A percentile compares a stretch with the other conserved stretches of the same genome.
These are phyloP conservation scores for Colletotrichum melonis DNA, from an alignment of 2,329 filamentous ascomycete species.

Conservation along the genomic window DNA sequence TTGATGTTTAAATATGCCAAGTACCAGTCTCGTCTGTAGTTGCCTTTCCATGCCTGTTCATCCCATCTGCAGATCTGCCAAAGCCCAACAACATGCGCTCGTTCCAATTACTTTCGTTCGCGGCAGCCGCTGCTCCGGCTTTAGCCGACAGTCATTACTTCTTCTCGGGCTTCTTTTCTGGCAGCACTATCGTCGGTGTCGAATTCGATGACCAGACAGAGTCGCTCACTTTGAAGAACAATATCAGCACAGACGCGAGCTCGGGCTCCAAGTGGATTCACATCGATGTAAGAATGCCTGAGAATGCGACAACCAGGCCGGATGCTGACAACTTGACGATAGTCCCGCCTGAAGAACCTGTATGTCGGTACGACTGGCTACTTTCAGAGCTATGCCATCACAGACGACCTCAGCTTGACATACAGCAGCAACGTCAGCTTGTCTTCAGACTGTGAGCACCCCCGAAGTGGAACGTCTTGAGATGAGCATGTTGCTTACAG, in stretches of 20 bases:
- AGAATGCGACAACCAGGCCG: too few relatives aligned
- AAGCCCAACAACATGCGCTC: conserved; percentile 8
- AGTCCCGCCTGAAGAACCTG: conserved; percentile 26
- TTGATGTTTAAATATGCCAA: neutral
- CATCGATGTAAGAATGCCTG: conserved; percentile 29
- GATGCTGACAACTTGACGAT: neutral
- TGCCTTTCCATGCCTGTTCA: neutral
- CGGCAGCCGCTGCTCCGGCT: neutral
- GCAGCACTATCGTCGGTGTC: conserved; percentile 27
- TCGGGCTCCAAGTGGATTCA: conserved; percentile 39
- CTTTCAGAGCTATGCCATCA: conserved; percentile 26
- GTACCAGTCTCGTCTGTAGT: neutral
- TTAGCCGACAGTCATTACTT: conserved; percentile 24
- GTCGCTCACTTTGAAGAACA: conserved; percentile 39
- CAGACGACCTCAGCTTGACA: conserved; percentile 17
- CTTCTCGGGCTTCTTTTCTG: conserved; percentile 24
- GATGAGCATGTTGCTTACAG: neutral
- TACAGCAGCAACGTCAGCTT: conserved; percentile 26
- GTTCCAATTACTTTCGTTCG: conserved; percentile 1
- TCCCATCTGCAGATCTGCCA: too few relatives aligned
- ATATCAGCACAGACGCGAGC: conserved; percentile 36
- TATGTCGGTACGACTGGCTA: conserved; percentile 24
- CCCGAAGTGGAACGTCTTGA: too few relatives aligned
- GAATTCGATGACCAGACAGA: conserved; percentile 40
- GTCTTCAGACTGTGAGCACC: conserved; percentile 31